phyloP scores from a whole-genome alignment of 1,139 yeast species.

The Pneumocystis jirovecii region DNA sequence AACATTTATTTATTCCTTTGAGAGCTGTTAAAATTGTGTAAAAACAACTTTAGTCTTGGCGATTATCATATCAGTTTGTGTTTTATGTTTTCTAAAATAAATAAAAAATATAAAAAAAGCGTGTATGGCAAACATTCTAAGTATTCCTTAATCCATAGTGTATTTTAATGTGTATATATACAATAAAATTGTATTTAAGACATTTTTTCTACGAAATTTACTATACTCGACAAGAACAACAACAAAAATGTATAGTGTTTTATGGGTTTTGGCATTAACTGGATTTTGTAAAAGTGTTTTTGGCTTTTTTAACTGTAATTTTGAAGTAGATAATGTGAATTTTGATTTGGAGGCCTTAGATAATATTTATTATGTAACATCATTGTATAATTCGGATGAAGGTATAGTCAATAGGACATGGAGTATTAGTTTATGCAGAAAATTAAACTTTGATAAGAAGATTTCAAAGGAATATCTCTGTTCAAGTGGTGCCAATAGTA shows the following conservation, averaged over 20 bases:
- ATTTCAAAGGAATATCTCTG: not conserved
- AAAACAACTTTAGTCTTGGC: no score
- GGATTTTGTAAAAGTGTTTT: not conserved
- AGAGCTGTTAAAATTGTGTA: no score
- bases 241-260: not conserved
- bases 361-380: not conserved
- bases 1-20: no score
- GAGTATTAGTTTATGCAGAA: not conserved
- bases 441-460: not conserved
- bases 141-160: no score
- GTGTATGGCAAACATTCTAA: no score
- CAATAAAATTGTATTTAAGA: no score
- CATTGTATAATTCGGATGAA: not conserved
- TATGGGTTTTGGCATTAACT: not conserved
- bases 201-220: not conserved
- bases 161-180: no score
- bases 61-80: no score
- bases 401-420: not conserved
- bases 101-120: no score
- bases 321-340: not conserved
- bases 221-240: not conserved
- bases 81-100: no score
- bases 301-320: not conserved
- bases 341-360: not conserved
- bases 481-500: not conserved